Conservation (phyloP, 2,329 filamentous ascomycete genomes). For the Verticillium isaacii region DNA sequence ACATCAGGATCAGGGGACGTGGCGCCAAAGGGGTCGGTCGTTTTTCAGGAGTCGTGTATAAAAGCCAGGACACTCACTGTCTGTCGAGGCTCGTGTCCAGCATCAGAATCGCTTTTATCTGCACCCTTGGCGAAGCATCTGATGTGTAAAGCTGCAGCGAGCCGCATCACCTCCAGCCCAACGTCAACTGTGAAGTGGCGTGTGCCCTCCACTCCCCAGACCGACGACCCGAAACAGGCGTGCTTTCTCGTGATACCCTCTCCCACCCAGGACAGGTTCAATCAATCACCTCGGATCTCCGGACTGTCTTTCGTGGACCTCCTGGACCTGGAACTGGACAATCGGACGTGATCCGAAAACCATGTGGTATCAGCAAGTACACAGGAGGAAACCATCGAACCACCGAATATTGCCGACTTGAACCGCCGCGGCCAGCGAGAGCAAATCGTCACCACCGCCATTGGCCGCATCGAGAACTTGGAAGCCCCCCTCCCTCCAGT, state of each 20-base stretch:
- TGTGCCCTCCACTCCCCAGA: background rate
- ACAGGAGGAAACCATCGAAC: background rate
- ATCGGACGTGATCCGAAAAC: background rate
- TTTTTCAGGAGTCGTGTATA: background rate
- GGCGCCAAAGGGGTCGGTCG: background rate
- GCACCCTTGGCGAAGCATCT: background rate
- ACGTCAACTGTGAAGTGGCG: background rate
- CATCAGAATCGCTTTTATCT: background rate
- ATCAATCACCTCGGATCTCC: background rate
- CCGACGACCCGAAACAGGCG: background rate
- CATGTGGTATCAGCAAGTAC: background rate
- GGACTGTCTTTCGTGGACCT: background rate
- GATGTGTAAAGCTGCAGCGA: background rate
- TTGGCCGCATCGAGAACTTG: background rate
- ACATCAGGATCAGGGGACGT: background rate
- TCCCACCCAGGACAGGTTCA: background rate
- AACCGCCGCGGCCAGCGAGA: background rate
- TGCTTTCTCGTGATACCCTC: background rate
- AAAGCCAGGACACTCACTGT: background rate
- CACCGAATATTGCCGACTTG: background rate
- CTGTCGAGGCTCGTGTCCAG: background rate
- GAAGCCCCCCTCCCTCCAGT: background rate
- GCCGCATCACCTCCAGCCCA: background rate
- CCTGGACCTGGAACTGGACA: background rate
- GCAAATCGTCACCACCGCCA: background rate